These are phyloP conservation scores for Papiliotrema fonsecae DNA, from an alignment of 1,284 basidiomycete genomes.

Conservation along the genomic window DNA sequence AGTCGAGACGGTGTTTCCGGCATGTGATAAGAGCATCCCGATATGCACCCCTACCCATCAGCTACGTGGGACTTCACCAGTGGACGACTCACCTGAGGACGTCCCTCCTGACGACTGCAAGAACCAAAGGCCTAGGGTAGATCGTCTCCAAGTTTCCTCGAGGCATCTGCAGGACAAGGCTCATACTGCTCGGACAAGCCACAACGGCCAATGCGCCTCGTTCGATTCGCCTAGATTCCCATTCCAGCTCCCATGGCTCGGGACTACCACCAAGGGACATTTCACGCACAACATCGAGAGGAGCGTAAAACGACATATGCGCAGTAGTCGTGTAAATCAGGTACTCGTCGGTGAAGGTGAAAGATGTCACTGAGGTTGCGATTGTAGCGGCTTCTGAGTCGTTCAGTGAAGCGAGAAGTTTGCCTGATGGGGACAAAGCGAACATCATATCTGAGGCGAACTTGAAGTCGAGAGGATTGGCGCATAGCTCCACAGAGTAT, in stretches of 20 bases:
- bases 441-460: slow-evolving; percentile 52
- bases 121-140: slow-evolving; percentile 84
- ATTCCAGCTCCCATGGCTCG: slow-evolving; percentile 46
- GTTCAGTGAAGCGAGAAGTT: slow-evolving; percentile 52
- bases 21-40: slow-evolving; percentile 83
- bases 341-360: slow-evolving; percentile 72
- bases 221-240: slow-evolving; percentile 75
- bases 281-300: slow-evolving; percentile 49
- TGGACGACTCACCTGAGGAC: slow-evolving; percentile 59
- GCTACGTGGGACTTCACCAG: neutral
- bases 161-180: slow-evolving; percentile 92
- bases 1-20: slow-evolving; percentile 87
- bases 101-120: slow-evolving; percentile 71
- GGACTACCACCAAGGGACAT: slow-evolving; percentile 30
- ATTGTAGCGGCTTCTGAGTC: slow-evolving; percentile 30
- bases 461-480: slow-evolving; percentile 20
- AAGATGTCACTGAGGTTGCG: slow-evolving; percentile 69
- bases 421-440: slow-evolving; percentile 63
- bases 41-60: slow-evolving; percentile 52
- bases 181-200: slow-evolving; percentile 80
- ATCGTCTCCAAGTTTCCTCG: slow-evolving; percentile 95
- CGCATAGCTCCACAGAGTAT: slow-evolving; percentile 23
- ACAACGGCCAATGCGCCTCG: slow-evolving; percentile 80
- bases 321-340: slow-evolving; percentile 80
- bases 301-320: slow-evolving; percentile 75